phyloP scores from a whole-genome alignment of 257 asterid species.

The Plectranthus barbatus region DNA sequence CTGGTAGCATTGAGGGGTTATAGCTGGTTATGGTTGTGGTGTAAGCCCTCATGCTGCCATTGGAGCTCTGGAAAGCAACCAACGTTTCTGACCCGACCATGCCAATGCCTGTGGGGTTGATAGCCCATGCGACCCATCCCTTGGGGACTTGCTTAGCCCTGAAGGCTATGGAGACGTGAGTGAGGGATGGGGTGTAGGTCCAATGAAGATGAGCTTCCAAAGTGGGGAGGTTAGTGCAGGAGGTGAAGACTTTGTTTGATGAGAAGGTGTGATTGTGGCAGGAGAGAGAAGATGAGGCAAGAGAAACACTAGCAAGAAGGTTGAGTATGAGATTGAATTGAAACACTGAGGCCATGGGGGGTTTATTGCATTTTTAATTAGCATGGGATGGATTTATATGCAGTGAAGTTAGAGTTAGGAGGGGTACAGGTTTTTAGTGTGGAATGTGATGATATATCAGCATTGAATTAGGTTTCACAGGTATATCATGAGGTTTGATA shows the following conservation, averaged over 20 bases:
- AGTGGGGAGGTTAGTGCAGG: constrained; percentile 31
- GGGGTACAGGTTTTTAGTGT: constrained; percentile 5
- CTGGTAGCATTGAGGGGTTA: constrained; percentile 26
- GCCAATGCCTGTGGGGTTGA: constrained; percentile 51
- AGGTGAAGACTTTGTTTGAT: constrained; percentile 14
- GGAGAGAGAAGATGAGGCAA: constrained; percentile 15
- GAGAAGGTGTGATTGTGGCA: constrained; percentile 37
- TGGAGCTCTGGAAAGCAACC: constrained; percentile 34
- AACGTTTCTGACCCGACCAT: constrained; percentile 67
- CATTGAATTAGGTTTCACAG: constrained; percentile 9
- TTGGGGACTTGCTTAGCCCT: constrained; percentile 29
- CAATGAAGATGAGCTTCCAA: constrained; percentile 37
- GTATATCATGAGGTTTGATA: too few relatives aligned
- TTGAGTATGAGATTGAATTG: constrained; percentile 1
- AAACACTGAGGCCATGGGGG: constrained; percentile 19
- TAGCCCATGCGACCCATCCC: constrained; percentile 75
- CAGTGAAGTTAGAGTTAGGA: not conserved
- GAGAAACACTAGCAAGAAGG: constrained; percentile 7
- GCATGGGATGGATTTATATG: constrained; percentile 7
- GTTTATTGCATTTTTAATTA: not conserved
- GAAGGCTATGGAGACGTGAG: constrained; percentile 31
- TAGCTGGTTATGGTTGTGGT: constrained; percentile 32
- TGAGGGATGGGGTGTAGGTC: constrained; percentile 28
- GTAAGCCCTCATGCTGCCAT: constrained; percentile 35
- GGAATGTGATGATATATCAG: not conserved